phyloP scores from a whole-genome alignment of 805 yeast genomes.

The Schwanniomyces occidentalis region DNA sequence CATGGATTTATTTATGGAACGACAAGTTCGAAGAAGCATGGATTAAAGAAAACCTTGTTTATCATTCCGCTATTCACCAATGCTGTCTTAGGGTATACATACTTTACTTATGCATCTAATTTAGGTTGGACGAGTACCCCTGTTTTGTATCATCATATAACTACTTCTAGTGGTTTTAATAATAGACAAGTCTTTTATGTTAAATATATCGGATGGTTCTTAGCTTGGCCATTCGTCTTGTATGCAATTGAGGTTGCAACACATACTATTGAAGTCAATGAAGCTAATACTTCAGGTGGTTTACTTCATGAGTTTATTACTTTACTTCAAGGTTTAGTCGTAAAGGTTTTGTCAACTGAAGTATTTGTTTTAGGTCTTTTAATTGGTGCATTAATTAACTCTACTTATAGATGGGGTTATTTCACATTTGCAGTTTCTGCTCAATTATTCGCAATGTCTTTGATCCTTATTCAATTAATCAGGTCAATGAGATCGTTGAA shows the following conservation, averaged over 20 bases:
- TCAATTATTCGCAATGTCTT: slow-evolving; percentile 40
- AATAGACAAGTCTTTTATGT: slow-evolving; percentile 57
- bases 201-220: slow-evolving; percentile 58
- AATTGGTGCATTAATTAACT: slow-evolving; percentile 54
- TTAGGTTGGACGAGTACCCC: slow-evolving; percentile 53
- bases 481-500: slow-evolving; percentile 6
- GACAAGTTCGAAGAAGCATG: slow-evolving; percentile 20
- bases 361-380: slow-evolving; percentile 54
- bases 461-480: slow-evolving; percentile 18
- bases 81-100: slow-evolving; percentile 46
- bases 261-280: slow-evolving; percentile 30
- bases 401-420: slow-evolving; percentile 71
- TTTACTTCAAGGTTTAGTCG: slow-evolving; percentile 35
- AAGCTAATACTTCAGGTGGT: slow-evolving; percentile 27
- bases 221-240: slow-evolving; percentile 48
- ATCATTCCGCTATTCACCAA: slow-evolving; percentile 44
- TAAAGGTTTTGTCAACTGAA: slow-evolving; percentile 46
- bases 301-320: slow-evolving; percentile 29
- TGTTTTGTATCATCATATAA: slow-evolving; percentile 51
- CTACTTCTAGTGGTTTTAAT: slow-evolving; percentile 26
- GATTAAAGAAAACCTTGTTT: slow-evolving; percentile 34
- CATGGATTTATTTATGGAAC: slow-evolving; percentile 25
- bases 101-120: slow-evolving; percentile 58
- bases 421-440: slow-evolving; percentile 53
- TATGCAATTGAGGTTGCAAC: slow-evolving; percentile 32